phyloP scores from a whole-genome alignment of 2,329 filamentous ascomycete species.

The Aureobasidium mangrovei region DNA sequence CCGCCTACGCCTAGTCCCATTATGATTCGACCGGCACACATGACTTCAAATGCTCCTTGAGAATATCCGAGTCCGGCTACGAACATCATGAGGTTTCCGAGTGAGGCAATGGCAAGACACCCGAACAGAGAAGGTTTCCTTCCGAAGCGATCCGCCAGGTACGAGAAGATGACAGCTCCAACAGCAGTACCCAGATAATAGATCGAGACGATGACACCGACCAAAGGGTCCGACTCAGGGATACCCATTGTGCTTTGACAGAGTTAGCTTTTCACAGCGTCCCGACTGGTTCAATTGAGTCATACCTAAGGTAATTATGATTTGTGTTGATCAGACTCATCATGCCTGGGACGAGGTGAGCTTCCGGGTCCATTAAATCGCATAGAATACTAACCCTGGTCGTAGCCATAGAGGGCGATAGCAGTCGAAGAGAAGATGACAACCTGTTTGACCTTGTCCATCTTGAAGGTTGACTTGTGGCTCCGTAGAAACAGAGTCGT shows the following conservation, averaged over 20 bases:
- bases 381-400: slow-evolving; percentile 22
- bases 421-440: slow-evolving; percentile 46
- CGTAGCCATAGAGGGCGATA: slow-evolving; percentile 47
- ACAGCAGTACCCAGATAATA: slow-evolving; percentile 55
- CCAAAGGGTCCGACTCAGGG: slow-evolving; percentile 39
- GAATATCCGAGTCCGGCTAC: slow-evolving; percentile 42
- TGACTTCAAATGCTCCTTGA: slow-evolving; percentile 37
- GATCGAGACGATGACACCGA: slow-evolving; percentile 52
- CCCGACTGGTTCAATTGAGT: background rate
- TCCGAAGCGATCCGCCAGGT: slow-evolving; percentile 45
- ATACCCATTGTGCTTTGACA: slow-evolving; percentile 45
- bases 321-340: slow-evolving; percentile 50
- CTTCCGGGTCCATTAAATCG: background rate
- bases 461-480: slow-evolving; percentile 19
- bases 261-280: background rate
- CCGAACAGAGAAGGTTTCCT: slow-evolving; percentile 48
- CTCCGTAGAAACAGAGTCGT: background rate
- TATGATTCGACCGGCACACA: slow-evolving; percentile 43
- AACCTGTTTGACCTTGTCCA: slow-evolving; percentile 33
- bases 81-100: slow-evolving; percentile 55
- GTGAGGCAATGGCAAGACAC: slow-evolving; percentile 44
- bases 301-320: slow-evolving; percentile 41
- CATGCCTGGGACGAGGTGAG: slow-evolving; percentile 33
- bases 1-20: slow-evolving; percentile 53
- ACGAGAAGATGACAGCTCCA: slow-evolving; percentile 50